Base-by-base conservation (phyloP, 2,329 filamentous ascomycete species). In the Rutstroemia sp. region DNA sequence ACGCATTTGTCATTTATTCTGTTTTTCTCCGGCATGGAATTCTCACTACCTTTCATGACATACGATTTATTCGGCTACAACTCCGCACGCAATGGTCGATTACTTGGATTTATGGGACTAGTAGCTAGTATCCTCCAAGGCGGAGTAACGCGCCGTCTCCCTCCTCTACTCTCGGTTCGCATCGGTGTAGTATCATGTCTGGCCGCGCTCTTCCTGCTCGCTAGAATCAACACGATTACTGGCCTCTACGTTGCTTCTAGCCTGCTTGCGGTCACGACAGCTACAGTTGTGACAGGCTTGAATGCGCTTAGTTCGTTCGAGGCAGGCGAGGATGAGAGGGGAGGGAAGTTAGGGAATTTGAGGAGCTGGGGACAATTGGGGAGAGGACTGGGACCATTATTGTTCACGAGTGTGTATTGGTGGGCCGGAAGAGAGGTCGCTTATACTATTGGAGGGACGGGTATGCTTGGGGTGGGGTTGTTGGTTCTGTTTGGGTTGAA, bases 1-100 rank as follows among this genome's bases (percentile, higher is more conserved):
- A 85, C 90, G 0, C 94, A 99, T 72, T 87, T 97, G 67, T 75
- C 86, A 48, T 99, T 99, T 72, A 84, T 99, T 58, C 83, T 99
- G 12, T 96, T 96, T 73, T 99, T 99, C 74, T 96, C 90, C 2
- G 94, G 94, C 59, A 92, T 99, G 87, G 94, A 99, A 70, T 97
- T 96, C 72, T 96, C 91, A 0, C 80, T 99, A 3, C 92, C 94
- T 0, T 99, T 99, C 71, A 92, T 99, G 83, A 97, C 92, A 0
- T 95, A 94, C 66, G 92, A 96, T 53, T 81, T 99, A 46, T 97
- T 97, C 71, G 81, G 81, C 8, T 95, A 94, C 69, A 82, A 79
- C 10, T 87, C 91, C 0, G 81, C 84, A 45, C 81, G 90, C 52
- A 95, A 95, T 62, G 94, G 94, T 16, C 83, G 85, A 10, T 78